A percentile compares a stretch with the other conserved stretches of the same genome.
Evolutionary conservation across 805 yeast species (phyloP).

Genomic region (Zygoascus tannicola): DNA sequence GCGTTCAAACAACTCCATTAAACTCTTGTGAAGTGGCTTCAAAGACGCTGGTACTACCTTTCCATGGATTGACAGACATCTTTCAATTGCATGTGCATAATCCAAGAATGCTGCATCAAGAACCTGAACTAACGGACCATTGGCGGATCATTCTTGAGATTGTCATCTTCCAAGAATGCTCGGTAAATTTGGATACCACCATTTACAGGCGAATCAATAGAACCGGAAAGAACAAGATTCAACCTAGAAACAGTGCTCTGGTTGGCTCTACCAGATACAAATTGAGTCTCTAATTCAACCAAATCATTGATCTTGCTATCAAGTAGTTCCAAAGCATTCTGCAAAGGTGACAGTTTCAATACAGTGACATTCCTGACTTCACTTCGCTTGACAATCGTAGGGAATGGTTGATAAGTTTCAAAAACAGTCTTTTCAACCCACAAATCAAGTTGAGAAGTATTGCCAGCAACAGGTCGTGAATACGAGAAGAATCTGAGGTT

Average conservation of each 20-base stretch:
- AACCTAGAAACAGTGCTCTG: slow-evolving; percentile 16
- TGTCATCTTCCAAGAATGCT: slow-evolving; percentile 43
- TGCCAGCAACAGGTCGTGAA: slow-evolving; percentile 63
- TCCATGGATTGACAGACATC: slow-evolving; percentile 63
- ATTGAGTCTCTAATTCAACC: slow-evolving; percentile 48
- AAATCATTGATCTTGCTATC: slow-evolving; percentile 63
- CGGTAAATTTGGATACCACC: slow-evolving; percentile 87
- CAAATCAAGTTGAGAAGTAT: slow-evolving; percentile 58
- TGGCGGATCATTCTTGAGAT: slow-evolving; percentile 15
- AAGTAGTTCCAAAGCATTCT: slow-evolving; percentile 66
- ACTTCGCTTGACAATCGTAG: slow-evolving; percentile 78
- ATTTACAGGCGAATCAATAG: slow-evolving; percentile 86
- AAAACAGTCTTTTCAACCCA: slow-evolving; percentile 87
- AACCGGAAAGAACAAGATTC: slow-evolving; percentile 40
- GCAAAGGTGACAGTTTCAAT: slow-evolving; percentile 67
- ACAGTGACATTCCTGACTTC: slow-evolving; percentile 46
- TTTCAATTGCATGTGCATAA: slow-evolving; percentile 52
- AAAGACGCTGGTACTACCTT: slow-evolving; percentile 47
- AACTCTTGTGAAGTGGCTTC: slow-evolving; percentile 55
- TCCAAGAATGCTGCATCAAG: slow-evolving; percentile 47
- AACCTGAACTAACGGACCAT: slow-evolving; percentile 29
- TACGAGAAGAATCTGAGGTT: slow-evolving; percentile 61
- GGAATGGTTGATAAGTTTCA: slow-evolving; percentile 69
- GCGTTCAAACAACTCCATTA: slow-evolving; percentile 52
- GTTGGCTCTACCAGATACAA: slow-evolving; percentile 32